Evolutionary conservation across 2,329 filamentous ascomycete genomes (phyloP), one percentile per base, ranked within the genome.

Genomic region (Magnaporthiopsis incrustans): DNA sequence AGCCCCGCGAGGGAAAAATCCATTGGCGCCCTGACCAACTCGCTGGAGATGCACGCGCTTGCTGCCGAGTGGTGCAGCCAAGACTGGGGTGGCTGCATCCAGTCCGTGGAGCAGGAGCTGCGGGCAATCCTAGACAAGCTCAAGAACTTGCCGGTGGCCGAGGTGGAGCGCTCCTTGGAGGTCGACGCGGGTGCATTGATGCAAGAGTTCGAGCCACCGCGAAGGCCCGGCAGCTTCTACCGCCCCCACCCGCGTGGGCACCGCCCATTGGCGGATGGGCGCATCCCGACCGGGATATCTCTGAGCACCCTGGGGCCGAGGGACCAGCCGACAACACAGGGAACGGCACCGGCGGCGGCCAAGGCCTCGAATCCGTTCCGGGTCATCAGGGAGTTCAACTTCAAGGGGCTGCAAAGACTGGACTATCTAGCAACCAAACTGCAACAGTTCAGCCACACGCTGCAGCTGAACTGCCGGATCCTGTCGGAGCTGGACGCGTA

Each of bases 51-150:
- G 35, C 35, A 38, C 5, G 35, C 35, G 15, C 35, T 38, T 38
- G 35, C 35, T 30, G 56, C n/a, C n/a, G 61, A 62, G 30, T 63
- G 61, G 61, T 63, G 61, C 30, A 38, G 27, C n/a, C 53, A 63
- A 27, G 25, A 26, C 15, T 63, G 61, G 61, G 61, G 33, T 32
- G 25, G 15, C 44, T 63, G 25, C 61, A 38, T 63, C 11, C 8
- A 30, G 22, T 7, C 22, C 22, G 18, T 58, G 12, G 61, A 63
- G n/a, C 15, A 25, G n/a, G 56, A 58, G 32, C 22, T 58, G 27
- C 38, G 38, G 22, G 56, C 15, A 15, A 58, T 63, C 14, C 53
- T 63, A 5, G 44, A 10, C 12, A 63, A 63, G 32, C 30, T 63
- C 10, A 58, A 63, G 27, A 63, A 63, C 35, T 44, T 50, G 25